Evolutionary conservation across 1,284 basidiomycete genomes (phyloP), one percentile per base, ranked within the genome.

Genomic region (Sporisorium reilianum): DNA sequence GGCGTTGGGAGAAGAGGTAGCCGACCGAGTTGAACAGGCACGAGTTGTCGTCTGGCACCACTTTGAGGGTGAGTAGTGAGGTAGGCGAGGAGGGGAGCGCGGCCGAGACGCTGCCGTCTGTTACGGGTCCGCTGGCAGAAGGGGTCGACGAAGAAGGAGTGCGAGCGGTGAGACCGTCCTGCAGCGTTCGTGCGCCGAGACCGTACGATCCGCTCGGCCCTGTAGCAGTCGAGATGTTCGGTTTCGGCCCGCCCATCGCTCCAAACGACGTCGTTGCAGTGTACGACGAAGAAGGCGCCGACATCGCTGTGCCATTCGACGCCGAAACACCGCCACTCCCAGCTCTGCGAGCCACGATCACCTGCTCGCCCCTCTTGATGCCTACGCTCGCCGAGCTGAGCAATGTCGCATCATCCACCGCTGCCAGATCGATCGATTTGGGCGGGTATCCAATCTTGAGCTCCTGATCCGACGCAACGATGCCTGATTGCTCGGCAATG

Each of bases 21-120:
- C 61, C 59, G 16, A 80, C 38, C 11, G 74, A 64, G 58, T 76
- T 66, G 66, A 79, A 81, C 1, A 81, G 65, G 25, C 79, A 81
- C 9, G 70, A 69, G 36, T 81, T 81, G 63, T 81, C 79, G 55
- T 81, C 79, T 0, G 78, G 78, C 6, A 81, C 77, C 1, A 70
- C 52, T 55, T 71, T 67, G 26, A 80, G 63, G 3, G 65, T 48
- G 1, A 80, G 58, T 2, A 28, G 44, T 18, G 54, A 38, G 2
- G 50, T 52, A 5, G 55, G 61, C 5, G 38, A 38, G 9, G 55
- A 65, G 5, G 60, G 18, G 5, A 75, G 51, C 2, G 61, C 34
- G 23, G 68, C 36, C 0, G 62, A 49, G 7, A 75, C 55, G 25
- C 46, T 53, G 10, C 72, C 60, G 20, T 69, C 63, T 6, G 52